Percentiles rank a stretch among this genome's conserved stretches.
Evolutionary conservation across 73 alveolate species (phyloP).

Genomic region (Paramecium octaurelia): DNA sequence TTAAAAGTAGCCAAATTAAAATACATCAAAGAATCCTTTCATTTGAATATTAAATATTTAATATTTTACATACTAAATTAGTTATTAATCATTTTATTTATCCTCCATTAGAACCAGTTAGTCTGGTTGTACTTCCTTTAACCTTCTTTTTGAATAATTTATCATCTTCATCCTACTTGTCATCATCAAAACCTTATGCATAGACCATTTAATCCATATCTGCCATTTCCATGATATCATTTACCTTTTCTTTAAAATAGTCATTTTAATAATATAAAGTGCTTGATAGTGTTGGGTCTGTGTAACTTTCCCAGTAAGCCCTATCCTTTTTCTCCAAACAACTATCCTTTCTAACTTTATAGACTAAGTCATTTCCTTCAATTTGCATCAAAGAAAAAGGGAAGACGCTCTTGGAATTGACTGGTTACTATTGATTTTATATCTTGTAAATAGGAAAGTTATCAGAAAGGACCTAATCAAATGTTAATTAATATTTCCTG

Average conservation of each 20-base stretch:
- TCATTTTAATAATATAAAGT: not conserved
- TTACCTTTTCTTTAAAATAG: not conserved
- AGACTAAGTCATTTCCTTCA: constrained; percentile 27
- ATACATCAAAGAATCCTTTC: not conserved
- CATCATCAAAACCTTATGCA: not conserved
- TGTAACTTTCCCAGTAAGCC: constrained; percentile 8
- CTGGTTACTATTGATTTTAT: not conserved
- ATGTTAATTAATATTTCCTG: not conserved
- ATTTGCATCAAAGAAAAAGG: not conserved
- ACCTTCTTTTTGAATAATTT: not conserved
- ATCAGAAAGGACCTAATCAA: not conserved
- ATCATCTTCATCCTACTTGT: not conserved
- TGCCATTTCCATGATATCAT: constrained; percentile 40
- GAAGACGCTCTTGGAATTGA: not conserved
- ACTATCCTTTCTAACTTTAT: not conserved
- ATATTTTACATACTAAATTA: not conserved
- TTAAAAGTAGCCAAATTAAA: not conserved
- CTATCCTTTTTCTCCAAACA: not conserved
- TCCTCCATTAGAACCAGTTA: not conserved
- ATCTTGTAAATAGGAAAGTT: not conserved
- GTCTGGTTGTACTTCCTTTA: not conserved
- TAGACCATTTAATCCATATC: constrained; percentile 51
- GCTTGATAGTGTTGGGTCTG: not conserved
- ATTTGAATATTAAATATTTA: not conserved
- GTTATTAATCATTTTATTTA: not conserved